Conservation (phyloP, 2,329 filamentous ascomycete genomes). For the Hymenoscyphus repandus region DNA sequence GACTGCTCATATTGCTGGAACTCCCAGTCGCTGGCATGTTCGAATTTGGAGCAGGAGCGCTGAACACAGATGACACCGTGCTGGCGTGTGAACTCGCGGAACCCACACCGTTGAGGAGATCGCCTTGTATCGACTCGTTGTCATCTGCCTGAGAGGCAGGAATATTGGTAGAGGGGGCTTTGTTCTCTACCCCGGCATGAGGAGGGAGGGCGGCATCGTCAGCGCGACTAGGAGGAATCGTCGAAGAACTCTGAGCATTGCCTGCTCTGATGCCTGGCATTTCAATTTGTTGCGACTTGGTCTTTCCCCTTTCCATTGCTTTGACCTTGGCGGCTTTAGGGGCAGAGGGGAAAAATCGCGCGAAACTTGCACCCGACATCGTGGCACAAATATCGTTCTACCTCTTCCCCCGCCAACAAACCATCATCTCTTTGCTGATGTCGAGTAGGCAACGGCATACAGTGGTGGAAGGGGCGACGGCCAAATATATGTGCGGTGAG, state of each 20-base stretch:
- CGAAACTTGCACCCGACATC: constrained; percentile 77
- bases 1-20: constrained; percentile 36
- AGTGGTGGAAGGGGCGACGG: constrained; percentile 19
- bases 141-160: constrained; percentile 40
- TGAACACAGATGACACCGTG: constrained; percentile 68
- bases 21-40: constrained; percentile 23
- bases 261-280: constrained; percentile 28
- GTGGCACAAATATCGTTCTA: constrained; percentile 38
- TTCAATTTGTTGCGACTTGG: constrained; percentile 37
- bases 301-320: constrained; percentile 56
- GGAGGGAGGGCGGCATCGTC: constrained; percentile 29
- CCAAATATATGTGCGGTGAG: constrained; percentile 18
- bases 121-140: constrained; percentile 54
- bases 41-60: constrained; percentile 32
- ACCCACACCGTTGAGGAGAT: constrained; percentile 64
- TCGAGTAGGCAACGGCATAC: constrained; percentile 25
- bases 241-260: constrained; percentile 32
- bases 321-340: constrained; percentile 51
- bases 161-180: constrained; percentile 13
- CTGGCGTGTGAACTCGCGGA: constrained; percentile 69
- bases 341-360: constrained; percentile 79
- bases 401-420: constrained; percentile 27
- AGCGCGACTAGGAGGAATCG: constrained; percentile 22
- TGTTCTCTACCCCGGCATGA: constrained; percentile 16
- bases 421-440: constrained; percentile 27